Evolutionary conservation across 331 rosid species (phyloP), one percentile per base, ranked within the genome.

Genomic region (Pyrus hybrid): DNA sequence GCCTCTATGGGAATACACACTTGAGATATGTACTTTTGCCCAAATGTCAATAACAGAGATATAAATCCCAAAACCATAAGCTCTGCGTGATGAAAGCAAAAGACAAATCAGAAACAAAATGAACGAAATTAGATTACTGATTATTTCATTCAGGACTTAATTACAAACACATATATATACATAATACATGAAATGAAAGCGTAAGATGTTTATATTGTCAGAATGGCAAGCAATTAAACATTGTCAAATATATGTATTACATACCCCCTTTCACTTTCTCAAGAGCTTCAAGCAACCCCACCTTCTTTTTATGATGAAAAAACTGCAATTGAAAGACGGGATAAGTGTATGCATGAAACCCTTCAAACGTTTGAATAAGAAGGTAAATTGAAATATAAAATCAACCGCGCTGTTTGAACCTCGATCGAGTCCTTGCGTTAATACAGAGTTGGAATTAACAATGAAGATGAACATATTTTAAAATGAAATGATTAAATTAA

Each of bases 11-110:
- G 90, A 69, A 95, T 84, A 63, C 99, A 95, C 4, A 84, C 26
- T 63, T 68, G 67, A 41, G 92, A 65, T 28, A 95, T 90, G 87
- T 79, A 89, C 76, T 13, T 77, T 87, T 92, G 99, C 12, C 93
- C 91, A 73, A 95, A 95, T 73, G 99, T 92, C 75, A 95, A 83
- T 22, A 95, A 72, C 57, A 95, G 83, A 29, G 99, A 95, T 69
- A 95, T 95, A 82, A 95, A 95, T 35, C 99, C 99, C 78, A 95
- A 82, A 84, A 95, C 85, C 99, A 95, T 95, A 70, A 95, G 92
- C 89, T 95, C 99, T 95, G 97, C 90, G 79, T 20, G 61, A 9
- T 1, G 16, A 33, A 12, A 13, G 13, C 5, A 21, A 29, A 43
- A 8, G 8, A 18, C 21, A 63, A 25, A 49, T 49, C 23, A 56